These are phyloP conservation scores for Xylaria sp. DNA, from an alignment of 2,329 filamentous ascomycete genomes.

Conservation along the genomic window DNA sequence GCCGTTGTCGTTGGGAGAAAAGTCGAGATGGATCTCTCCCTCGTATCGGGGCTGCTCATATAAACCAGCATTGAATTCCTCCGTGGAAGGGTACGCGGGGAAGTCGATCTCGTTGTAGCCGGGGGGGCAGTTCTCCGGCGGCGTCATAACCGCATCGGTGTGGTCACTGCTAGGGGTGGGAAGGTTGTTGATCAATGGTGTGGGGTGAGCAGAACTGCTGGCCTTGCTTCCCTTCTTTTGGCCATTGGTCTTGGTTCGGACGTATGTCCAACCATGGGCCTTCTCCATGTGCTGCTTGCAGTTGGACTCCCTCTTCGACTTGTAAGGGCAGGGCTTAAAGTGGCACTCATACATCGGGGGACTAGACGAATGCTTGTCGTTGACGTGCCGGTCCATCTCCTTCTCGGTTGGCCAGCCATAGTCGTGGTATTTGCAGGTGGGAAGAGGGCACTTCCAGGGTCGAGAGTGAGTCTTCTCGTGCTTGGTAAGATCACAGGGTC, in stretches of 20 bases:
- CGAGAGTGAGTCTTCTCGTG: slow-evolving; percentile 97
- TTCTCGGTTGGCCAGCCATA: slow-evolving; percentile 97
- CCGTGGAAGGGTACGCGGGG: slow-evolving; percentile 50
- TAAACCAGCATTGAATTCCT: slow-evolving; percentile 49
- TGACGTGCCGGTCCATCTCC: slow-evolving; percentile 92
- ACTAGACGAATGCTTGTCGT: slow-evolving; percentile 87
- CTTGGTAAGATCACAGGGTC: slow-evolving; percentile 96
- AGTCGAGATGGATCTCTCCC: slow-evolving; percentile 43
- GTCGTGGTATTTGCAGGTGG: slow-evolving; percentile 85
- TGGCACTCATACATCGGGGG: slow-evolving; percentile 83
- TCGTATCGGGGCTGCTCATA: slow-evolving; percentile 46
- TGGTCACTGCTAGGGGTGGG: slow-evolving; percentile 64
- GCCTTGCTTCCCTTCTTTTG: slow-evolving; percentile 49
- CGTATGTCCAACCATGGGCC: slow-evolving; percentile 86
- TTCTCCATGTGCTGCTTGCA: slow-evolving; percentile 99
- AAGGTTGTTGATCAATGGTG: slow-evolving; percentile 63
- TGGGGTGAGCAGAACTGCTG: slow-evolving; percentile 52
- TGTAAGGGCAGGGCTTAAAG: slow-evolving; percentile 84
- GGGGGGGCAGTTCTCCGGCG: slow-evolving; percentile 52
- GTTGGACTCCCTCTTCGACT: slow-evolving; percentile 94
- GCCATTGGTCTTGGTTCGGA: slow-evolving; percentile 80
- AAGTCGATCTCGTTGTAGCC: slow-evolving; percentile 47
- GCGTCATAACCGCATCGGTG: slow-evolving; percentile 59
- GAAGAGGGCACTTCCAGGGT: slow-evolving; percentile 87
- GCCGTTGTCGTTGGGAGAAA: slow-evolving; percentile 53